Evolutionary conservation across 352 stramenopile species (phyloP).

Genomic region (Phytophthora fragariaefolia): DNA sequence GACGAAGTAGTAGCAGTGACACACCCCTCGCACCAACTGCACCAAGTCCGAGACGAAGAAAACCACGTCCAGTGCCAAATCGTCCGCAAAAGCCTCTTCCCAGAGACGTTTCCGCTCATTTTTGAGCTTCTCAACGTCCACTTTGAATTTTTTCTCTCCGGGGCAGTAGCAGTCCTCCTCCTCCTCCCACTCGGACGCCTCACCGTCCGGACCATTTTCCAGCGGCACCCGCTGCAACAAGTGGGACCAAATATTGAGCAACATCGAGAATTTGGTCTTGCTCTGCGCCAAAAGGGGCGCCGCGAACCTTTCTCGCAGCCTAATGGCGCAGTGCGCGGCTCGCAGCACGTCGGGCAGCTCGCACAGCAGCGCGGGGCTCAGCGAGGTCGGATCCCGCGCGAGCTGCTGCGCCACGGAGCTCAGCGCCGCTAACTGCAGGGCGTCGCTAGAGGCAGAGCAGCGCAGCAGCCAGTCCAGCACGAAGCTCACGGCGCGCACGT

Average conservation of each 20-base stretch:
- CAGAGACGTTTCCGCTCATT: neutral
- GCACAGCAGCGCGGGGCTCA: neutral
- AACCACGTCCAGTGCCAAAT: conserved; percentile 1
- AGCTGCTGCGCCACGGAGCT: neutral
- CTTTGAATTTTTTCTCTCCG: neutral
- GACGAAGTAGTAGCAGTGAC: neutral
- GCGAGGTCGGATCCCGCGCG: neutral
- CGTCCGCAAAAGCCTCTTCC: neutral
- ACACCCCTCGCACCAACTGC: conserved; percentile 1
- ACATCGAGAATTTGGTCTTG: neutral
- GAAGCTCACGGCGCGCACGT: conserved; percentile 2
- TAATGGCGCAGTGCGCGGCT: neutral
- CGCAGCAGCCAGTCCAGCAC: conserved; percentile 1
- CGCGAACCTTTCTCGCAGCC: neutral
- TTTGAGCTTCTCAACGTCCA: neutral
- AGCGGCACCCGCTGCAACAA: neutral
- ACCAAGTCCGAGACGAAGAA: neutral
- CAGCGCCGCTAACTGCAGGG: neutral
- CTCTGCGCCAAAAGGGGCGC: neutral
- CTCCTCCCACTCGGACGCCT: neutral
- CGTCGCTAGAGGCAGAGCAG: neutral
- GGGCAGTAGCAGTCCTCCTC: neutral
- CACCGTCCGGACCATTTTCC: no score
- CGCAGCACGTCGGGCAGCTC: neutral
- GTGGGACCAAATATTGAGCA: neutral